Evolutionary conservation across 2,329 filamentous ascomycete species (phyloP).

Genomic region (Helotiales sp.): DNA sequence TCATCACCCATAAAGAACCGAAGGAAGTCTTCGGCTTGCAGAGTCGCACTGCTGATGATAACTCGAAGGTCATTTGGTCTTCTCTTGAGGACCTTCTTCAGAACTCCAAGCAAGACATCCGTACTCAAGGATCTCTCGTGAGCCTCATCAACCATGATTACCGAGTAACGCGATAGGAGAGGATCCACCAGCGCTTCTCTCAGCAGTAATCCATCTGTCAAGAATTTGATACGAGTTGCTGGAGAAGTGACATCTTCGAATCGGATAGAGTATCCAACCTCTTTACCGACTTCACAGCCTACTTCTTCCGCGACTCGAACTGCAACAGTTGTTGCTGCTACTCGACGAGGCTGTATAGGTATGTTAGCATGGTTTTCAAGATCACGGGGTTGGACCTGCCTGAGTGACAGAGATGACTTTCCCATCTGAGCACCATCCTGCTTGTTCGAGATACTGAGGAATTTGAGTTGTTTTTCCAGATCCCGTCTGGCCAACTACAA

Average conservation of each 20-base stretch:
- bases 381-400: slow-evolving; percentile 49
- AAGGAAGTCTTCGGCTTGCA: slow-evolving; percentile 85
- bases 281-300: slow-evolving; percentile 81
- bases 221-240: slow-evolving; percentile 86
- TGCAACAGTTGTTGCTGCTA: slow-evolving; percentile 89
- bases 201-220: slow-evolving; percentile 90
- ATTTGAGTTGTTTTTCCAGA: slow-evolving; percentile 96
- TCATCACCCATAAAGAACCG: slow-evolving; percentile 64
- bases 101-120: slow-evolving; percentile 81
- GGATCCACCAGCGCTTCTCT: slow-evolving; percentile 93
- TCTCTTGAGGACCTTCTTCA: slow-evolving; percentile 86
- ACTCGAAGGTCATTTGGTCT: slow-evolving; percentile 76
- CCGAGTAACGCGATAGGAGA: slow-evolving; percentile 83
- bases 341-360: slow-evolving; percentile 76
- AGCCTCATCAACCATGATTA: slow-evolving; percentile 97
- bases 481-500: slow-evolving; percentile 91
- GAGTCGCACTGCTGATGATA: slow-evolving; percentile 88
- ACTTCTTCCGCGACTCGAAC: slow-evolving; percentile 87
- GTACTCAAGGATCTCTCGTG: slow-evolving; percentile 93
- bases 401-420: slow-evolving; percentile 88
- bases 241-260: slow-evolving; percentile 91
- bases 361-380: slow-evolving; percentile 10
- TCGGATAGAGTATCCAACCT: slow-evolving; percentile 89
- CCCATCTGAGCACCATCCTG: slow-evolving; percentile 84
- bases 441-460: slow-evolving; percentile 84